Conservation (phyloP, 495 filamentous ascomycete species). For the Jackrogersella minutella region DNA sequence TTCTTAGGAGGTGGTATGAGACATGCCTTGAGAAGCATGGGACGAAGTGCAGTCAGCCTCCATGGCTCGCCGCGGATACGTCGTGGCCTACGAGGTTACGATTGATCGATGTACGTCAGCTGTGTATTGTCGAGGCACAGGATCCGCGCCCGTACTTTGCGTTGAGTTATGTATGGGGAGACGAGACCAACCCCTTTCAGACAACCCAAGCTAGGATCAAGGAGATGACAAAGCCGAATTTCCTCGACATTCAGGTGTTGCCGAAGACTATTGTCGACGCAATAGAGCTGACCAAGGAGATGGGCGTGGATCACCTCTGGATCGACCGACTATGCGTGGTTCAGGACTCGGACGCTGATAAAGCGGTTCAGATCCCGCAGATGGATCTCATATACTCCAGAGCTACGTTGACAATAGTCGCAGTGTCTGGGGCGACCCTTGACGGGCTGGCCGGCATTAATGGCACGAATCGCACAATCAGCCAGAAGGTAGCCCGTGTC, state of each 20-base stretch:
- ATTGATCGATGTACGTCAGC: constrained; percentile 3
- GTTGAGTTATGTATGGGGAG: constrained; percentile 42
- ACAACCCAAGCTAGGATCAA: neutral
- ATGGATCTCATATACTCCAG: constrained; percentile 45
- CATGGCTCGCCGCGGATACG: neutral
- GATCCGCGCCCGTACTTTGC: constrained; percentile 24
- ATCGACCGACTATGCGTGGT: constrained; percentile 51
- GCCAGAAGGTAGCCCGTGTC: constrained; percentile 6
- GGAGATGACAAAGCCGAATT: neutral
- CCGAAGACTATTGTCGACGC: constrained; percentile 46
- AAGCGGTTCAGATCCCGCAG: constrained; percentile 41
- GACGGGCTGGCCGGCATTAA: constrained; percentile 21
- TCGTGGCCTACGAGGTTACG: constrained; percentile 11
- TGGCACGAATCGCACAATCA: neutral
- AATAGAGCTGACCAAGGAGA: constrained; percentile 35
- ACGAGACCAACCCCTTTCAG: constrained; percentile 5
- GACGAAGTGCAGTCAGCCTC: neutral
- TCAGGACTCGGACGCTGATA: constrained; percentile 42
- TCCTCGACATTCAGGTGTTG: neutral
- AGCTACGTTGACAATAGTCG: constrained; percentile 44
- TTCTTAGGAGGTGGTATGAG: constrained; percentile 13
- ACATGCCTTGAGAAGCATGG: constrained; percentile 1
- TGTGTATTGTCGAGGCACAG: constrained; percentile 16
- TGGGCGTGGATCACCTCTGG: constrained; percentile 49
- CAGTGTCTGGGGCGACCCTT: constrained; percentile 18